Conservation (phyloP, 768 basidiomycete species). For the Pisolithus tinctorius region DNA sequence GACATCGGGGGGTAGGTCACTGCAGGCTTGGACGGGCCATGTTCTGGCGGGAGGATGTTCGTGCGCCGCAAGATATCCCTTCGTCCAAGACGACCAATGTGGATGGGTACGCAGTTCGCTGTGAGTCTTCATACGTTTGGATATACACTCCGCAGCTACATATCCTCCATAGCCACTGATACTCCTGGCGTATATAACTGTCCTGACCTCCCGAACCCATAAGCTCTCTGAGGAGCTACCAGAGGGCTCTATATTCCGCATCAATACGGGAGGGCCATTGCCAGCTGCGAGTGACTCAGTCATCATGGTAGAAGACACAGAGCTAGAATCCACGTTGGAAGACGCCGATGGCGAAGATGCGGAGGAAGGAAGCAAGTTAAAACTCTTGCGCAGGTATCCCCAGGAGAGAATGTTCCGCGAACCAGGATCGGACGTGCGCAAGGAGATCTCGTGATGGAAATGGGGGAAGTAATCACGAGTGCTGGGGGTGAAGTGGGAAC, state of each 20-base stretch:
- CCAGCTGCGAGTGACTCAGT: conserved; percentile 71
- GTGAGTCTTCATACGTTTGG: conserved; percentile 31
- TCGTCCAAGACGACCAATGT: conserved; percentile 67
- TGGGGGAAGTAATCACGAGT: conserved; percentile 53
- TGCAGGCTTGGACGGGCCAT: conserved; percentile 50
- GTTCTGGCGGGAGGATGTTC: conserved; percentile 73
- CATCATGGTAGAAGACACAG: conserved; percentile 92
- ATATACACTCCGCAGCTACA: too few species aligned
- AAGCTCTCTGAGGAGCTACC: conserved; percentile 32
- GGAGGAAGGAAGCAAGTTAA: conserved; percentile 72
- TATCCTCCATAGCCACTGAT: conserved; percentile 44
- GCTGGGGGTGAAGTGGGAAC: conserved; percentile 83
- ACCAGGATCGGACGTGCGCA: conserved; percentile 67
- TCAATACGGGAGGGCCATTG: conserved; percentile 83
- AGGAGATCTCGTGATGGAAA: conserved; percentile 61
- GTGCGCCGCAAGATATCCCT: conserved; percentile 60
- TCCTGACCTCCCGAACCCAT: conserved; percentile 50
- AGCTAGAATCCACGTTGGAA: conserved; percentile 49
- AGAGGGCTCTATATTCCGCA: conserved; percentile 43
- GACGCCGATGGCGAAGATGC: conserved; percentile 33
- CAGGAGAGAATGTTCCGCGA: conserved; percentile 67
- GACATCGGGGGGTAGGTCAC: conserved; percentile 42
- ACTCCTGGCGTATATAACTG: conserved; percentile 59
- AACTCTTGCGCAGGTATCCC: conserved; percentile 53
- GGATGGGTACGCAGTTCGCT: conserved; percentile 80